phyloP scores from a whole-genome alignment of 2,329 filamentous ascomycete species.

The Phoma herbarum region DNA sequence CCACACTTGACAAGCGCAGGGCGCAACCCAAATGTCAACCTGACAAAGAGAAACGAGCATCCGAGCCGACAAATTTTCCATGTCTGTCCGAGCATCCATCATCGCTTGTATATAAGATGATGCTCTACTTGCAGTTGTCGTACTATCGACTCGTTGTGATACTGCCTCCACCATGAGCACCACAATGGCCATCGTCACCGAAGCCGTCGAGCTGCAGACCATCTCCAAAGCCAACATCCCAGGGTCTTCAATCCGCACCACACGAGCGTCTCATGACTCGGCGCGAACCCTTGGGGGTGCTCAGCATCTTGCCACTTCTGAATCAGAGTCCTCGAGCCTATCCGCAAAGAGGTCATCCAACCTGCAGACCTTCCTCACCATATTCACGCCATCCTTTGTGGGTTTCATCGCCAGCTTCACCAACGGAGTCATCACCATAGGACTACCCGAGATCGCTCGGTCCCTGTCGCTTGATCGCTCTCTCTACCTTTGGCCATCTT shows the following conservation, averaged over 20 bases:
- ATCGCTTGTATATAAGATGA: neutral
- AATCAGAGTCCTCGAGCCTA: constrained; percentile 11
- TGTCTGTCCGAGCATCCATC: neutral
- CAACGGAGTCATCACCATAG: constrained; percentile 55
- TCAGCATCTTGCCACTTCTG: neutral
- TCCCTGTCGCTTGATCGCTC: constrained; percentile 40
- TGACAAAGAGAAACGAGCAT: constrained; percentile 10
- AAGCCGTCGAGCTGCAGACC: constrained; percentile 12
- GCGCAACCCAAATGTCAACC: constrained; percentile 10
- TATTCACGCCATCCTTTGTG: constrained; percentile 38
- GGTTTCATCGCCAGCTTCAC: constrained; percentile 43
- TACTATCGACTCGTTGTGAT: neutral
- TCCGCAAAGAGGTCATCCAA: constrained; percentile 16
- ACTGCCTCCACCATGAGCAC: constrained; percentile 4
- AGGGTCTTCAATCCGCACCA: neutral
- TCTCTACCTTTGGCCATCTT: constrained; percentile 47
- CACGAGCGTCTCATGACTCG: neutral
- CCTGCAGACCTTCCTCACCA: constrained; percentile 28
- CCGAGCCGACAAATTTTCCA: neutral
- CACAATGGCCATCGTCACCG: constrained; percentile 2
- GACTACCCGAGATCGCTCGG: constrained; percentile 54
- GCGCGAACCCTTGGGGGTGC: neutral
- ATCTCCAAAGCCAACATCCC: constrained; percentile 9
- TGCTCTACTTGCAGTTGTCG: neutral
- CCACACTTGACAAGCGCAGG: constrained; percentile 16